phyloP scores from a whole-genome alignment of 768 basidiomycete species.

The Rubroboletus pulcherrimus region DNA sequence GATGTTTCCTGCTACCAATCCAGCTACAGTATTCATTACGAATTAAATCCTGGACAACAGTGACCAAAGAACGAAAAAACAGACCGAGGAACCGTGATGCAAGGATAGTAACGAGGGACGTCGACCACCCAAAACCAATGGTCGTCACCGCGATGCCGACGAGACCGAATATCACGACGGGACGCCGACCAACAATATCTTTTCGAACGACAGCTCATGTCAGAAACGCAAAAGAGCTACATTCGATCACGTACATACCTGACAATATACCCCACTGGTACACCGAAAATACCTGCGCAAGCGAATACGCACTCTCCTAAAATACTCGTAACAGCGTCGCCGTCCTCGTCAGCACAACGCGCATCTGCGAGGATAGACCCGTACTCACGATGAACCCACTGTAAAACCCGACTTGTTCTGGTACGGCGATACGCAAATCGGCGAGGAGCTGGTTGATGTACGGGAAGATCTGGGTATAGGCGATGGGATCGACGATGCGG shows the following conservation, averaged over 20 bases:
- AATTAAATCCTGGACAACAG: neutral
- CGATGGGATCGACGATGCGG: neutral
- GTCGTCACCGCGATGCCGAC: constrained; percentile 3
- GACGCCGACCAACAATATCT: constrained; percentile 4
- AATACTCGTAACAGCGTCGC: too few relatives aligned
- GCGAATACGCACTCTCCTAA: constrained; percentile 3
- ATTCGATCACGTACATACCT: neutral
- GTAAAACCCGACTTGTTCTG: constrained; percentile 10
- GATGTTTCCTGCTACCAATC: constrained; percentile 6
- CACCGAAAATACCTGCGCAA: constrained; percentile 2
- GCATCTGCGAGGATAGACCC: too few relatives aligned
- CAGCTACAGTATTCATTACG: neutral
- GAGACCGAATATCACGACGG: constrained; percentile 1
- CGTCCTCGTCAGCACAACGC: neutral
- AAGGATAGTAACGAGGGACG: constrained; percentile 4
- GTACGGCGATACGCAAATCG: neutral
- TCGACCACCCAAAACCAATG: constrained; percentile 7
- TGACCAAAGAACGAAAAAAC: neutral
- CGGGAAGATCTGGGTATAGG: constrained; percentile 4
- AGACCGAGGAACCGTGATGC: constrained; percentile 5
- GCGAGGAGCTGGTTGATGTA: constrained; percentile 9
- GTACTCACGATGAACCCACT: constrained; percentile 4
- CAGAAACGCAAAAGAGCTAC: neutral
- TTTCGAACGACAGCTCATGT: neutral
- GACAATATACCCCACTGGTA: constrained; percentile 9